Conservation (phyloP, 2,329 filamentous ascomycete genomes). For the Xylariaceae sp. region DNA sequence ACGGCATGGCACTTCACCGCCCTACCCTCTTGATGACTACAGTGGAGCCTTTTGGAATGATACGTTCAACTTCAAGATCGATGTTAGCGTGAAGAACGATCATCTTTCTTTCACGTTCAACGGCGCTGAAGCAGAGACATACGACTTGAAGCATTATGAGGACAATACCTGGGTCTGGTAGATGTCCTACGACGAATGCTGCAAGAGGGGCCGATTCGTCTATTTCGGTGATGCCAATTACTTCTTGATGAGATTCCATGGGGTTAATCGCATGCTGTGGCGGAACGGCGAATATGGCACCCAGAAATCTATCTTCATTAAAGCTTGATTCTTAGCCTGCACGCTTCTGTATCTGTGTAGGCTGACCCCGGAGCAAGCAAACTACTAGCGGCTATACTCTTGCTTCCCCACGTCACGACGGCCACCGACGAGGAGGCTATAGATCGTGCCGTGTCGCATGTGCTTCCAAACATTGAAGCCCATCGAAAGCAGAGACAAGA, state of each 20-base stretch:
- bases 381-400: too few species aligned
- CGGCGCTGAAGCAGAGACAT: not conserved
- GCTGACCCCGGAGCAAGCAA: too few species aligned
- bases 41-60: not conserved
- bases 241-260: not conserved
- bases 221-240: not conserved
- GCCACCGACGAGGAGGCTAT: not conserved
- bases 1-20: not conserved
- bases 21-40: not conserved
- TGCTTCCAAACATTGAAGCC: constrained; percentile 4
- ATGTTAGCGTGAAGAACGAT: not conserved
- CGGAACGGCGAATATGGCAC: not conserved
- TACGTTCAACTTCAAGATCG: not conserved
- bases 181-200: not conserved
- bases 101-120: not conserved
- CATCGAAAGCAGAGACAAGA: not conserved
- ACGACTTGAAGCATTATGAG: not conserved
- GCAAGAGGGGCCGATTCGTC: not conserved
- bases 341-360: not conserved
- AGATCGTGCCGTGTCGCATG: not conserved
- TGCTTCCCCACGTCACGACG: too few species aligned
- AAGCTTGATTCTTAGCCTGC: not conserved
- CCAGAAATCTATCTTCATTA: not conserved
- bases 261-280: not conserved
- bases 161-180: not conserved